These are phyloP conservation scores for Parastagonospora avenae DNA, from an alignment of 2,329 filamentous ascomycete genomes.

Conservation along the genomic window DNA sequence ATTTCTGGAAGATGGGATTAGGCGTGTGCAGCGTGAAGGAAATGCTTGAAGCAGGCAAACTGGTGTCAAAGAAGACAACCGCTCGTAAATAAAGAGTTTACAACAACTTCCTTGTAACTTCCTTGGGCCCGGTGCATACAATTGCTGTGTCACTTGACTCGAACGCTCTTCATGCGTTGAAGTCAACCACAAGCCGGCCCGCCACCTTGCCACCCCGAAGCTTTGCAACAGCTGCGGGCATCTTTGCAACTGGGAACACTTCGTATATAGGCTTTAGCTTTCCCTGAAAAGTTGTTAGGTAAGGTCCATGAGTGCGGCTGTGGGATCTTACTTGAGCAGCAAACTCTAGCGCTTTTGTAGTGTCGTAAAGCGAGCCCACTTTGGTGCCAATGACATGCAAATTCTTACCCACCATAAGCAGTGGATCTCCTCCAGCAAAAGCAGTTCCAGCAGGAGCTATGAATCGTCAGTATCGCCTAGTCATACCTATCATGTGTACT, in stretches of 20 bases:
- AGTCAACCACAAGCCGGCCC: constrained; percentile 57
- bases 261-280: constrained; percentile 54
- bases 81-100: neutral
- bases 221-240: constrained; percentile 56
- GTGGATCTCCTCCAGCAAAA: constrained; percentile 27
- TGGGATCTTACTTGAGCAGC: constrained; percentile 46
- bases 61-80: neutral
- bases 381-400: constrained; percentile 33
- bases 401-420: constrained; percentile 29
- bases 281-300: constrained; percentile 23
- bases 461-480: constrained; percentile 32
- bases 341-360: constrained; percentile 49
- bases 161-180: constrained; percentile 41
- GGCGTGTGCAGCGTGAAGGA: neutral
- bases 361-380: constrained; percentile 52
- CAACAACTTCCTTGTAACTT: neutral
- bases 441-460: constrained; percentile 23
- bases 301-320: no score
- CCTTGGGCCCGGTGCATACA: neutral
- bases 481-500: constrained; percentile 19
- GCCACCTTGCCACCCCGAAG: constrained; percentile 54
- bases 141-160: neutral
- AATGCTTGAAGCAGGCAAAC: constrained; percentile 1
- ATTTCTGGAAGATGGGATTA: constrained; percentile 46
- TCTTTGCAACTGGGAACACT: constrained; percentile 49